Base-by-base conservation (phyloP, 164 flowering plant genomes). In the Dillenia turbinata region DNA sequence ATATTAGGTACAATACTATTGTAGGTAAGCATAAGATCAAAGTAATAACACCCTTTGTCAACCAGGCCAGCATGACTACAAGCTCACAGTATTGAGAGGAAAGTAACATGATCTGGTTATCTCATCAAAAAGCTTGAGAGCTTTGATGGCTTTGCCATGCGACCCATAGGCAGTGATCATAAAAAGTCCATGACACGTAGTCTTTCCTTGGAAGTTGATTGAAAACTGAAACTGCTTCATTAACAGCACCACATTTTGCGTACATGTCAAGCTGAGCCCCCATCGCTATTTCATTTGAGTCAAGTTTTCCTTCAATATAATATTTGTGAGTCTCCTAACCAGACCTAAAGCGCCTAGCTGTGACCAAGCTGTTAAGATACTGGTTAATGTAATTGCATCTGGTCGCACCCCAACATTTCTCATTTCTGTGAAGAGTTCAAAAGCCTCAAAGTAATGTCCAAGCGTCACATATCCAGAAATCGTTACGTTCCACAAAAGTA, bases 141-240 rank as follows among this genome's bases (percentile, higher is more conserved):
- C 96, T 54, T 87, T 83, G 9, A 46, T 44, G 52, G 79, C 83
- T 53, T 52, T 79, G 26, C 93, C 88, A 64, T 89, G 88, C 52
- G 87, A 80, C 2, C 93, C 96, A 71, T 85, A 83, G 51, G 91
- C 93, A 11, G 78, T 65, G 44, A 89, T 87, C 93, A 89, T 85
- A n/a, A 88, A 19, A 79, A 64, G 90, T 89, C 96, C 96, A 89
- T 12, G 91, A 79, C 9, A 83, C 81, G 54, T 72, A 64, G 67
- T 85, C 91, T 69, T 71, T 82, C 48, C 71, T 73, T 1, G 79
- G 80, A 57, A 85, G 60, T 54, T 67, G 56, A 60, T 76, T 54
- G 15, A 89, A 87, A 52, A 87, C 76, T 11, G 15, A 14, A 13
- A 52, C 66, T 40, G 89, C 96, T 73, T 82, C 86, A 52, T 78